phyloP scores from a whole-genome alignment of 2,329 filamentous ascomycete species.

The Thelonectria discophora region DNA sequence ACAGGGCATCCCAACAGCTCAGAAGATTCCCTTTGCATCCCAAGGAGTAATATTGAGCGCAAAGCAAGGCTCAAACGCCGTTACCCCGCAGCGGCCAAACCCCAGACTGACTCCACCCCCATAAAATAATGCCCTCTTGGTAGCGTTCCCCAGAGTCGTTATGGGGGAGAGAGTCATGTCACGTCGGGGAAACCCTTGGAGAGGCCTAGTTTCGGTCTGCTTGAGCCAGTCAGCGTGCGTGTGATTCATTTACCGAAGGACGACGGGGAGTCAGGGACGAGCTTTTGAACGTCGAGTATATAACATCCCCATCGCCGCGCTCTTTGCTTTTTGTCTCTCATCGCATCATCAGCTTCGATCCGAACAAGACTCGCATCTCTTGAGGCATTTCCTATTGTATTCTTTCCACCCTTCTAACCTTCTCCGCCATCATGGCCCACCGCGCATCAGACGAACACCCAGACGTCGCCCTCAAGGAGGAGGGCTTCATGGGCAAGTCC shows the following conservation, averaged over 20 bases:
- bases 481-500: constrained; percentile 9
- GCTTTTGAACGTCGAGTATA: constrained; percentile 20
- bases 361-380: not conserved
- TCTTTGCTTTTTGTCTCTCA: not conserved
- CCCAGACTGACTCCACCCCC: constrained; percentile 28
- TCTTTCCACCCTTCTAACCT: no score
- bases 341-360: constrained; percentile 7
- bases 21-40: constrained; percentile 22
- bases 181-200: constrained; percentile 8
- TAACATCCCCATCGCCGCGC: constrained; percentile 15
- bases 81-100: constrained; percentile 31
- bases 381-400: not conserved
- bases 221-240: constrained; percentile 9
- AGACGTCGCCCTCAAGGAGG: constrained; percentile 19
- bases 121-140: constrained; percentile 15
- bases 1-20: constrained; percentile 8
- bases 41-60: constrained; percentile 29
- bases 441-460: constrained; percentile 13
- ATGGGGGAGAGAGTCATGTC: constrained; percentile 4
- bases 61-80: not conserved
- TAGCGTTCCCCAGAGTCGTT: constrained; percentile 15
- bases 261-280: not conserved
- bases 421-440: constrained; percentile 24
- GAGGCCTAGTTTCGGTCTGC: not conserved
- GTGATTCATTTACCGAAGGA: constrained; percentile 11